phyloP scores from a whole-genome alignment of 1,284 basidiomycete species.

The Rhodotorula sp. region DNA sequence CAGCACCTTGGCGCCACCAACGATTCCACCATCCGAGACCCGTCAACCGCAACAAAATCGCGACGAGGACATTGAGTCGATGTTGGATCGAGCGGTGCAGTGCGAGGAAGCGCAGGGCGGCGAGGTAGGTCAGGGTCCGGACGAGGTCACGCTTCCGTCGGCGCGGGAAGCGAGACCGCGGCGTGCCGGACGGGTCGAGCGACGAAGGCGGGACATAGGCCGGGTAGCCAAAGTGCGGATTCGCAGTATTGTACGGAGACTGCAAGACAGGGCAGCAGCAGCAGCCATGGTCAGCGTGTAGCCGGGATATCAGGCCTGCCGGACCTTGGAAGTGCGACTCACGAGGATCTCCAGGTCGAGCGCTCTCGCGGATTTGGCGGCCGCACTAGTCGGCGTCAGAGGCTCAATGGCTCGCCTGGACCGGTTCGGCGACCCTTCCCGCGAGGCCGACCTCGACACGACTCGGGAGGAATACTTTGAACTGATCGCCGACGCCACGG shows the following conservation, averaged over 20 bases:
- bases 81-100: slow-evolving; percentile 36
- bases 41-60: slow-evolving; percentile 13
- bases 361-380: neutral
- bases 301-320: neutral
- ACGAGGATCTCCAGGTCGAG: neutral
- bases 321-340: neutral
- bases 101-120: slow-evolving; percentile 48
- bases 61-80: slow-evolving; percentile 23
- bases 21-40: slow-evolving; percentile 9
- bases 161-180: slow-evolving; percentile 54
- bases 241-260: slow-evolving; percentile 54
- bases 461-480: slow-evolving; percentile 29
- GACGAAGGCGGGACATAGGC: slow-evolving; percentile 48
- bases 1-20: neutral
- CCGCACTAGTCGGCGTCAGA: slow-evolving; percentile 1
- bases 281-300: neutral
- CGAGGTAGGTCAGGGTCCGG: slow-evolving; percentile 63
- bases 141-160: slow-evolving; percentile 67
- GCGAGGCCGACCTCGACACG: slow-evolving; percentile 14
- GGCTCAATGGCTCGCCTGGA: slow-evolving; percentile 9
- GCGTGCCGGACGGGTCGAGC: slow-evolving; percentile 38
- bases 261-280: neutral
- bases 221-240: slow-evolving; percentile 84
- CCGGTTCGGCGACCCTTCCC: slow-evolving; percentile 21
- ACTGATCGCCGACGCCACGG: slow-evolving; percentile 18